Percentiles rank a stretch among this genome's conserved stretches.
phyloP scores from a whole-genome alignment of 2,329 filamentous ascomycete genomes.

The Ascochyta lentis region DNA sequence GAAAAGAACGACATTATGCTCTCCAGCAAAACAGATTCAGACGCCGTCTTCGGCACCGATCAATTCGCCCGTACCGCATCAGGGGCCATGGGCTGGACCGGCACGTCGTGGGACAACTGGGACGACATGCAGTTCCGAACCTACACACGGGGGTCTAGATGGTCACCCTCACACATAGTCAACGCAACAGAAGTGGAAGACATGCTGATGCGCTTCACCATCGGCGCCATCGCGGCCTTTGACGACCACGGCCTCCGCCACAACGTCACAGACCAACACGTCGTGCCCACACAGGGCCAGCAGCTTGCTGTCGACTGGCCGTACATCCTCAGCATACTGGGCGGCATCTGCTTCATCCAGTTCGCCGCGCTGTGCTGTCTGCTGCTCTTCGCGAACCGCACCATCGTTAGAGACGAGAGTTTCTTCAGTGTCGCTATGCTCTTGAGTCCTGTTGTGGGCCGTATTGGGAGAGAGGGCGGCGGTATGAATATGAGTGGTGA shows the following conservation, averaged over 20 bases:
- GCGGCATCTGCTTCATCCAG: constrained; percentile 34
- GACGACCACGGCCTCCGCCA: constrained; percentile 36
- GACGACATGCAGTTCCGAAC: constrained; percentile 22
- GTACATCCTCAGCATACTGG: constrained; percentile 31
- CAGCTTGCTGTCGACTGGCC: constrained; percentile 36
- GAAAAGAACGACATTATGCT: constrained; percentile 31
- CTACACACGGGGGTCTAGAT: constrained; percentile 31
- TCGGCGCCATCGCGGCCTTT: constrained; percentile 37
- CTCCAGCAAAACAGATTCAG: constrained; percentile 19
- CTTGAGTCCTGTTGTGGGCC: constrained; percentile 32
- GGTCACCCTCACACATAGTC: constrained; percentile 25
- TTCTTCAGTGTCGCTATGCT: constrained; percentile 38
- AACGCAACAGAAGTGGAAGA: constrained; percentile 24
- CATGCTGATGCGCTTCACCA: constrained; percentile 32
- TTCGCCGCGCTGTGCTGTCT: constrained; percentile 29
- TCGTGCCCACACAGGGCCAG: constrained; percentile 30
- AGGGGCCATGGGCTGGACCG: constrained; percentile 44
- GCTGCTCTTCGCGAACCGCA: constrained; percentile 35
- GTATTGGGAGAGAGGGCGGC: constrained; percentile 28
- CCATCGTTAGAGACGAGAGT: constrained; percentile 37
- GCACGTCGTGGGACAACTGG: constrained; percentile 22
- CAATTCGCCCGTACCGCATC: constrained; percentile 39
- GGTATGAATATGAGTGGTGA: constrained; percentile 37
- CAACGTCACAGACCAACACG: constrained; percentile 26
- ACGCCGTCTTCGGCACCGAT: constrained; percentile 35